Conservation (phyloP, 148 eudicot species). For the Bassia scoparia region DNA sequence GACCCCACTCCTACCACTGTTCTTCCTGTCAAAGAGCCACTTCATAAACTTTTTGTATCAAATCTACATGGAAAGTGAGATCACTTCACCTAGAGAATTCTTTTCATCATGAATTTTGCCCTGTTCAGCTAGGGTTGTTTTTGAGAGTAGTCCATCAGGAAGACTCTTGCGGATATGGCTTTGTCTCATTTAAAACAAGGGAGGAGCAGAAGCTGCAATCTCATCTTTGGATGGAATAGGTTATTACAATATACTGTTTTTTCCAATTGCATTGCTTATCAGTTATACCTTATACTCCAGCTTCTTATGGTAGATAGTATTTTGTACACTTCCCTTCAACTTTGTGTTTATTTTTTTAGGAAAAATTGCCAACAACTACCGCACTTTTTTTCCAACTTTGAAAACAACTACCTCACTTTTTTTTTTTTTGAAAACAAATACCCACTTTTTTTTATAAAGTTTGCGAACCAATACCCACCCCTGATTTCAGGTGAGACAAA, state of each 20-base stretch:
- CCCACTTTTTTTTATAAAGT: no score
- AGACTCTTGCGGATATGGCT: conserved; percentile 89
- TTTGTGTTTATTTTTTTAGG: no score
- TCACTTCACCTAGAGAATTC: conserved; percentile 67
- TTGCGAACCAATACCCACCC: no score
- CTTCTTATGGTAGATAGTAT: no score
- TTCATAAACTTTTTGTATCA: conserved; percentile 64
- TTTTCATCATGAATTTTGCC: conserved; percentile 47
- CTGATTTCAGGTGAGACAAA: no score
- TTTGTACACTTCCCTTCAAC: no score
- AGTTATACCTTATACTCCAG: not conserved
- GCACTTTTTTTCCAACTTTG: no score
- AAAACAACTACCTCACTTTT: no score
- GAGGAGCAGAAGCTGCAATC: conserved; percentile 79
- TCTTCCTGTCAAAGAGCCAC: conserved; percentile 50
- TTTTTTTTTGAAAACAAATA: no score
- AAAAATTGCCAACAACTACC: no score
- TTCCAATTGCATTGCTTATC: not conserved
- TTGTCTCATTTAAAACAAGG: conserved; percentile 76
- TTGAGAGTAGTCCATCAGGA: conserved; percentile 54
- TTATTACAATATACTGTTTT: conserved; percentile 26
- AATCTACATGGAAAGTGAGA: conserved; percentile 95
- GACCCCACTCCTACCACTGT: conserved; percentile 37
- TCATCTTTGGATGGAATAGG: conserved; percentile 68
- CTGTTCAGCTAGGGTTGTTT: conserved; percentile 70